Evolutionary conservation across 1,284 basidiomycete genomes (phyloP).

Genomic region (Irpex rosettiformis): DNA sequence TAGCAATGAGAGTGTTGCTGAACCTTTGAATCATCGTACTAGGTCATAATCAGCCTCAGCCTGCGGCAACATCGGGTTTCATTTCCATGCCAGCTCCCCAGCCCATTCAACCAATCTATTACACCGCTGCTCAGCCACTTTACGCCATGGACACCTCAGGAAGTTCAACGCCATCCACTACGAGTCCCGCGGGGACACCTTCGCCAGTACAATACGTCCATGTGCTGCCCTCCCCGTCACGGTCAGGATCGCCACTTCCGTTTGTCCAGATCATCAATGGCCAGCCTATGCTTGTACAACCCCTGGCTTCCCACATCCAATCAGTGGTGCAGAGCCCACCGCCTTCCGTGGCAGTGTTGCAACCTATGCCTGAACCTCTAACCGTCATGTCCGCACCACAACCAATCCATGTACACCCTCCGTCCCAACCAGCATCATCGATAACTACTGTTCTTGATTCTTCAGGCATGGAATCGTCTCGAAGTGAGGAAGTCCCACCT

Average conservation of each 20-base stretch:
- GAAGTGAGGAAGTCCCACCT: neutral
- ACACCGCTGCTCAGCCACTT: neutral
- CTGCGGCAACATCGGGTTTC: no score
- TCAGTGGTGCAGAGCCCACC: neutral
- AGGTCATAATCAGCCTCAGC: no score
- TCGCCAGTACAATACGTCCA: neutral
- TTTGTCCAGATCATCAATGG: neutral
- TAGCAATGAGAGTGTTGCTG: no score
- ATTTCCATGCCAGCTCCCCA: neutral
- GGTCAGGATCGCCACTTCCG: neutral
- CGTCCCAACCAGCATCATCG: neutral
- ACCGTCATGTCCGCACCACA: neutral
- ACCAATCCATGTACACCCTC: neutral
- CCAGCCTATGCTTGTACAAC: neutral
- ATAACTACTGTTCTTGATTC: neutral
- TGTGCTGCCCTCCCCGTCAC: neutral
- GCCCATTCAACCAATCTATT: neutral
- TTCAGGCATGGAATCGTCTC: neutral
- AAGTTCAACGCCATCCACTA: neutral
- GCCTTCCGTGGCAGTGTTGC: neutral
- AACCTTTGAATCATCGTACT: no score
- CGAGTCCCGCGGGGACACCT: neutral
- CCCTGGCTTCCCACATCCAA: no score
- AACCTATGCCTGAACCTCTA: neutral
- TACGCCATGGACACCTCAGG: no score